Evolutionary conservation across 768 basidiomycete genomes (phyloP), one percentile per base, ranked within the genome.

Genomic region (Mycena polygramma): DNA sequence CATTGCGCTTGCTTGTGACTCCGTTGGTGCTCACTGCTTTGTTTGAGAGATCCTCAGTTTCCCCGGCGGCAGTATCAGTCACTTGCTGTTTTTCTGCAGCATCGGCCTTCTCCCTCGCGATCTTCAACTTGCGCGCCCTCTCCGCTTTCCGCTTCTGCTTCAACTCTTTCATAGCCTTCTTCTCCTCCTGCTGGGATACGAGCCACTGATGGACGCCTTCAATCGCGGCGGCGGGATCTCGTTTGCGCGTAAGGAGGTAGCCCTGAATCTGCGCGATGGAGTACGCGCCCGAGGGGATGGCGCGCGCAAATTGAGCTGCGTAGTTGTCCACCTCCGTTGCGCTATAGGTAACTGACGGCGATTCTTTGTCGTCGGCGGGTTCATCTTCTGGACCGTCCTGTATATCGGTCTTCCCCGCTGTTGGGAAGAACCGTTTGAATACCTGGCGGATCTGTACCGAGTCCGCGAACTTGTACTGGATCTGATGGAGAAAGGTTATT

Each of bases 191-290:
- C 67, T 77, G 76, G 36, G 73, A 59, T 55, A 73, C 71, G n/a
- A 82, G 67, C 78, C 81, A 83, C 30, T 71, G 72, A 41, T 70
- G 66, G 10, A 61, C 67, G 1, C 64, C 69, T 26, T 65, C 51
- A 7, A 67, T 59, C 5, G 72, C 66, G 11, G 55, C 71, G 0
- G 20, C 57, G 22, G 74, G 74, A 55, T 73, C 49, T 30, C 62
- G 59, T 39, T 75, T 75, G 59, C 66, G 60, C 41, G 65, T 69
- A n/a, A 86, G 73, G 51, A 85, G 71, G 70, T 80, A 84, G 0
- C 80, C 82, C 63, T 84, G 83, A 1, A 85, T 76, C 55, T 82
- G 79, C 5, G 84, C 82, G 7, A 81, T 77, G 48, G 79, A 79
- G 70, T 46, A 46, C 15, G 67, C 73, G 36, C 73, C 54, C 14